phyloP scores from a whole-genome alignment of 78 protist genomes.

The Dictyostelium intermedium region DNA sequence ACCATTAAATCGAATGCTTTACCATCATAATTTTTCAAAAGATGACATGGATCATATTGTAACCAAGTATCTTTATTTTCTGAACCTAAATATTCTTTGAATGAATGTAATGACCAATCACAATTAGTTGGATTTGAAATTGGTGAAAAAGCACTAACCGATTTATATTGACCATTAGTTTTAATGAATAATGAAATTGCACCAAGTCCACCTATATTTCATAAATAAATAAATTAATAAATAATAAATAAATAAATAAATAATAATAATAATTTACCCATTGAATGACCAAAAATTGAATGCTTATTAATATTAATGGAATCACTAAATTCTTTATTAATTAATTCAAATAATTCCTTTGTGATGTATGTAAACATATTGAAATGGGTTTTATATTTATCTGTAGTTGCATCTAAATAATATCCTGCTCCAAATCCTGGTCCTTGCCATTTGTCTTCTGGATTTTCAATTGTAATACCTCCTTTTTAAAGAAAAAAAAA shows the following conservation, averaged over 20 bases:
- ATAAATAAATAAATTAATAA: background rate
- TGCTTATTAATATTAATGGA: conserved; percentile 20
- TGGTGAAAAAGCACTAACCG: conserved; percentile 95
- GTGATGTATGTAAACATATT: conserved; percentile 92
- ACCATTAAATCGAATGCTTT: conserved; percentile 53
- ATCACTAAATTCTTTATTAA: conserved; percentile 1
- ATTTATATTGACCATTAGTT: conserved; percentile 60
- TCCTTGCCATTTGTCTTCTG: conserved; percentile 71
- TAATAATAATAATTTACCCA: background rate
- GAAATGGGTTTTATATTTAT: conserved; percentile 82
- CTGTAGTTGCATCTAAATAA: conserved; percentile 92
- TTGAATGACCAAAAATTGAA: conserved; percentile 81
- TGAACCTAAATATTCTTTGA: conserved; percentile 89
- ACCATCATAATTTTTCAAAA: conserved; percentile 59
- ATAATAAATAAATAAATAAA: background rate
- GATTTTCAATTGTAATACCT: conserved; percentile 41
- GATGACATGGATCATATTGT: conserved; percentile 68
- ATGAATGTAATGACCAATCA: conserved; percentile 87
- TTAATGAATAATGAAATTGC: conserved; percentile 85
- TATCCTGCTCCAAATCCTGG: conserved; percentile 94
- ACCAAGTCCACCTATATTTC: conserved; percentile 95
- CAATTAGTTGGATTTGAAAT: conserved; percentile 88
- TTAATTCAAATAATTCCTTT: conserved; percentile 85
- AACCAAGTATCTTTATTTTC: conserved; percentile 53
- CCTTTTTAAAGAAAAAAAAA: conserved; percentile 43